Conservation (phyloP, 495 filamentous ascomycete genomes). For the Xylaria curta region DNA sequence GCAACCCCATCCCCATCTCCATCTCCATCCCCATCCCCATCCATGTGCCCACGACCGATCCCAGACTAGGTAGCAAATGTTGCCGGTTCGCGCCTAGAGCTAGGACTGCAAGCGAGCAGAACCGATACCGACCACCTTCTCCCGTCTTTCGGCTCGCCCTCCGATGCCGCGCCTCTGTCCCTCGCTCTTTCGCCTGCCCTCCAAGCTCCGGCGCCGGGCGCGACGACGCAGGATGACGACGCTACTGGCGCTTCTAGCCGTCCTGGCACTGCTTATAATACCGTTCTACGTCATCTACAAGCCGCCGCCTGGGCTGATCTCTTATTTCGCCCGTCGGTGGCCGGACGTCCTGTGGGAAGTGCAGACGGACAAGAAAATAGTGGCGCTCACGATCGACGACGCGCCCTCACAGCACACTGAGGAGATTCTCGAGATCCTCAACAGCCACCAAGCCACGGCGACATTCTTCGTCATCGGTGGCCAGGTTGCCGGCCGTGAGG, state of each 20-base stretch:
- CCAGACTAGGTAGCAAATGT: slow-evolving; percentile 18
- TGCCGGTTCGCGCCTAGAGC: slow-evolving; percentile 18
- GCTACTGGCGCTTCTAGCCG: slow-evolving; percentile 59
- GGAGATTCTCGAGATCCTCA: slow-evolving; percentile 71
- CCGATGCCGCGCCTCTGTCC: slow-evolving; percentile 45
- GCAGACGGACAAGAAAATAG: slow-evolving; percentile 59
- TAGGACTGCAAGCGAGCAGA: slow-evolving; percentile 16
- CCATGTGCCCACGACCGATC: too few species aligned
- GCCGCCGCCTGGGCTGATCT: slow-evolving; percentile 70
- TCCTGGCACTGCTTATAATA: slow-evolving; percentile 52
- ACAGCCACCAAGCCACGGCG: slow-evolving; percentile 62
- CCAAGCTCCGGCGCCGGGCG: slow-evolving; percentile 58
- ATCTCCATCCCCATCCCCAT: too few species aligned
- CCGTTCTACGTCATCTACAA: slow-evolving; percentile 76
- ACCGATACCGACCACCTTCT: background rate
- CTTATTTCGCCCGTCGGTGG: slow-evolving; percentile 70
- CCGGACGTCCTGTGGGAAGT: slow-evolving; percentile 79
- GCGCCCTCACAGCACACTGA: slow-evolving; percentile 74
- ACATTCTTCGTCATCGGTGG: slow-evolving; percentile 83
- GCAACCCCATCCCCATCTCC: too few species aligned
- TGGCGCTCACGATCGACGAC: slow-evolving; percentile 88
- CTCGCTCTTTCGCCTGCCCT: slow-evolving; percentile 56
- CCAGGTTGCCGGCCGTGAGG: slow-evolving; percentile 69
- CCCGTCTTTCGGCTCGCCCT: slow-evolving; percentile 10
- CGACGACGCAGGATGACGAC: slow-evolving; percentile 61